Percentiles rank a stretch among this genome's conserved stretches.
Evolutionary conservation across 2,329 filamentous ascomycete genomes (phyloP).

Genomic region (Ophiosphaerella herpotricha): DNA sequence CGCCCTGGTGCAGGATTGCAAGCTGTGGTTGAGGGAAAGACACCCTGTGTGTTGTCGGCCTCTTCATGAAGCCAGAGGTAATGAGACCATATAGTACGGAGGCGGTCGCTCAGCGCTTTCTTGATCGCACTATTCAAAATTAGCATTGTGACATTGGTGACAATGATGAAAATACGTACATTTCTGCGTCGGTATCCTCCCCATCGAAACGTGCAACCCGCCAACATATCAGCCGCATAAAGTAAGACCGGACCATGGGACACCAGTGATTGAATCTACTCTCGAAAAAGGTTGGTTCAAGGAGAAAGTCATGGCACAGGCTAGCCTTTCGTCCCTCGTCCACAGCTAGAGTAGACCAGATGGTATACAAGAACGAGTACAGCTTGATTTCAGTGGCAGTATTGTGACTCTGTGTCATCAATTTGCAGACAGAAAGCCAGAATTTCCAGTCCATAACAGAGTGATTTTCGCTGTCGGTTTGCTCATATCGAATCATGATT

Average conservation of each 20-base stretch:
- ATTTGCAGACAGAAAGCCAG: slow-evolving; percentile 79
- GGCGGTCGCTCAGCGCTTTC: slow-evolving; percentile 66
- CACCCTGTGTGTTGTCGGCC: slow-evolving; percentile 61
- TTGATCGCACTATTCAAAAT: slow-evolving; percentile 67
- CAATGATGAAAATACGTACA: slow-evolving; percentile 57
- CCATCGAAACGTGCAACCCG: slow-evolving; percentile 78
- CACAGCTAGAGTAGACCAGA: slow-evolving; percentile 74
- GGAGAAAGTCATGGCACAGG: slow-evolving; percentile 74
- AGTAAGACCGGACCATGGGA: slow-evolving; percentile 92
- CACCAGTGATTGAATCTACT: slow-evolving; percentile 92
- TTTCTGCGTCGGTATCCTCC: slow-evolving; percentile 65
- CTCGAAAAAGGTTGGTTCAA: slow-evolving; percentile 76
- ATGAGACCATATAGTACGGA: slow-evolving; percentile 76
- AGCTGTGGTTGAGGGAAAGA: slow-evolving; percentile 75
- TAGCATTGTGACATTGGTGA: slow-evolving; percentile 9
- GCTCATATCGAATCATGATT: slow-evolving; percentile 67
- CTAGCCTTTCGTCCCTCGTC: slow-evolving; percentile 69
- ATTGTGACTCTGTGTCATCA: slow-evolving; percentile 82
- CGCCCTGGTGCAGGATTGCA: slow-evolving; percentile 84
- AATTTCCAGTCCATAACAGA: slow-evolving; percentile 76
- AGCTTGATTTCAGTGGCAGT: slow-evolving; percentile 88
- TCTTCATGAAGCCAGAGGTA: slow-evolving; percentile 75
- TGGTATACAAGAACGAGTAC: slow-evolving; percentile 77
- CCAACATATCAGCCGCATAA: slow-evolving; percentile 89
- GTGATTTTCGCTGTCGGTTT: slow-evolving; percentile 47